These are phyloP conservation scores for Scheffersomyces illinoinensis DNA, from an alignment of 1,139 yeast species.

Conservation along the genomic window DNA sequence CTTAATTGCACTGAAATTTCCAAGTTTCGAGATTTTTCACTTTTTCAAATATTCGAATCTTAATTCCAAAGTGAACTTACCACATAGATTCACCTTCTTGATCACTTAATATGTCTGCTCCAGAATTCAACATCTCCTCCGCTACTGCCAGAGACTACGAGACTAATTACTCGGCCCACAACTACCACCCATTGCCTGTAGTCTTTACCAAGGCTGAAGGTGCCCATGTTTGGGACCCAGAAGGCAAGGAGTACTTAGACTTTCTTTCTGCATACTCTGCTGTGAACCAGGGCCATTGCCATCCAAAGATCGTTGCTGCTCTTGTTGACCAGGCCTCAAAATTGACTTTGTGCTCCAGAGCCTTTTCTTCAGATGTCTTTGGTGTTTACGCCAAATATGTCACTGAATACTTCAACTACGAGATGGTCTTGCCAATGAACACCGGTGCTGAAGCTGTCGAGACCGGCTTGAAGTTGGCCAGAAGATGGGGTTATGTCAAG, in stretches of 20 bases:
- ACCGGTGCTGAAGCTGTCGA: conserved; percentile 99
- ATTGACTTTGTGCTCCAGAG: conserved; percentile 86
- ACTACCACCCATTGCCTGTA: conserved; percentile 95
- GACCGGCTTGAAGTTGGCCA: conserved; percentile 88
- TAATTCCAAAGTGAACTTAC: background rate
- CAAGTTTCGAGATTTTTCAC: background rate
- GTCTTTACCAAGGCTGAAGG: conserved; percentile 86
- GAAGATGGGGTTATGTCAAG: conserved; percentile 95
- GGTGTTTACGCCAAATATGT: conserved; percentile 86
- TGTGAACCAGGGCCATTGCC: conserved; percentile 98
- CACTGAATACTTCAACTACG: conserved; percentile 88
- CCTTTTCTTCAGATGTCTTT: conserved; percentile 87
- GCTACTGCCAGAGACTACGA: conserved; percentile 69
- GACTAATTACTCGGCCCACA: conserved; percentile 86
- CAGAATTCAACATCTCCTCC: conserved; percentile 55
- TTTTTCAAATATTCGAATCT: background rate
- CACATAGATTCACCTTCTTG: background rate
- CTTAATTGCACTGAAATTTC: background rate
- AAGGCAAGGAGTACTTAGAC: conserved; percentile 85
- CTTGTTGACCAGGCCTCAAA: conserved; percentile 83
- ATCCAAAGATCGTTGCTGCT: conserved; percentile 87
- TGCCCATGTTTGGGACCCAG: conserved; percentile 98
- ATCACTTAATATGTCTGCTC: conserved; percentile 15
- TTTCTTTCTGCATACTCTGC: conserved; percentile 94
- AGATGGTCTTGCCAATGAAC: conserved; percentile 95